phyloP scores from a whole-genome alignment of 2,329 filamentous ascomycete genomes.

The Colletotrichum camelliae region DNA sequence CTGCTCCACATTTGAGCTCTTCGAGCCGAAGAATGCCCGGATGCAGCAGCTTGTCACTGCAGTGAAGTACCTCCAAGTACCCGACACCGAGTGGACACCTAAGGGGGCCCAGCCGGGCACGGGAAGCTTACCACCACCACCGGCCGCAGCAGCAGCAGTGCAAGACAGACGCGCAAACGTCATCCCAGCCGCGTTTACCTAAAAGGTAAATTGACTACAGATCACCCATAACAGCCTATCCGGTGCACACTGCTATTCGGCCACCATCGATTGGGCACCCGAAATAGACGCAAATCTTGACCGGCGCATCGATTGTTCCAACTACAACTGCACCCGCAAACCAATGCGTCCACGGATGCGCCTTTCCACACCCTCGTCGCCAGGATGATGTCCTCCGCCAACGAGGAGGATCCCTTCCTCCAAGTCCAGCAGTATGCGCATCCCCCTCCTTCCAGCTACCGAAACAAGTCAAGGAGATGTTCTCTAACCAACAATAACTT shows the following conservation, averaged over 20 bases:
- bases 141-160: not conserved
- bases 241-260: not conserved
- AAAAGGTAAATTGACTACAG: slow-evolving; percentile 6
- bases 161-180: slow-evolving; percentile 20
- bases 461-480: slow-evolving; percentile 47
- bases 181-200: slow-evolving; percentile 16
- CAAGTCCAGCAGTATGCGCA: slow-evolving; percentile 70
- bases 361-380: slow-evolving; percentile 14
- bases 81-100: not conserved
- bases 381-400: slow-evolving; percentile 71
- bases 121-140: not conserved
- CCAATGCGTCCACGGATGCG: slow-evolving; percentile 19
- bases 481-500: not conserved
- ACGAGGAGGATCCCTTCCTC: slow-evolving; percentile 74
- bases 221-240: not conserved
- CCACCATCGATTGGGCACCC: not conserved
- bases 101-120: not conserved
- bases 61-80: not conserved
- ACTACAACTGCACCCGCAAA: not conserved
- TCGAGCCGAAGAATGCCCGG: slow-evolving; percentile 6
- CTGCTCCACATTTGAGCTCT: not conserved
- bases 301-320: not conserved
- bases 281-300: not conserved
- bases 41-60: not conserved
- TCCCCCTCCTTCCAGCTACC: slow-evolving; percentile 1